These are phyloP conservation scores for Xylaria telfairii DNA, from an alignment of 495 filamentous ascomycete species.

Conservation along the genomic window DNA sequence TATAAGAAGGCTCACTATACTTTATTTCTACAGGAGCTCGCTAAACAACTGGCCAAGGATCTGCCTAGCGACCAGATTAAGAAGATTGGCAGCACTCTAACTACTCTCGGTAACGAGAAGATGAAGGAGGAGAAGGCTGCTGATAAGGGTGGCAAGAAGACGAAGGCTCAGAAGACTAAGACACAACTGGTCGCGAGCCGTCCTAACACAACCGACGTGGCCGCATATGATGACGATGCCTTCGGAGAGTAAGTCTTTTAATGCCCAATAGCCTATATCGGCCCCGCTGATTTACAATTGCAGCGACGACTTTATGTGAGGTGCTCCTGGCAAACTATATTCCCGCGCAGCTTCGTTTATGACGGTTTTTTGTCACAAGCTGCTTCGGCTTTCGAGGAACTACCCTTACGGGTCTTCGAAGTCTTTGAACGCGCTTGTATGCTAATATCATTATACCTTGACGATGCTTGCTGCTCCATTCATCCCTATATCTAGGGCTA, in stretches of 20 bases:
- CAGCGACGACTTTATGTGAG: constrained; percentile 62
- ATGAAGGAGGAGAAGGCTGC: constrained; percentile 97
- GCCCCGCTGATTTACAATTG: constrained; percentile 30
- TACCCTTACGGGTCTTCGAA: constrained; percentile 17
- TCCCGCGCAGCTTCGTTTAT: constrained; percentile 16
- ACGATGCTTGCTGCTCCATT: constrained; percentile 14
- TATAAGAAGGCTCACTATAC: constrained; percentile 89
- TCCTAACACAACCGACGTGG: constrained; percentile 72
- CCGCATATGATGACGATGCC: constrained; percentile 73
- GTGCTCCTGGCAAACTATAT: constrained; percentile 12
- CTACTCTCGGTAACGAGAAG: constrained; percentile 92
- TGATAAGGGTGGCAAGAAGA: constrained; percentile 96
- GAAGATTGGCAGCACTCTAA: constrained; percentile 86
- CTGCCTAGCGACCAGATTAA: constrained; percentile 90
- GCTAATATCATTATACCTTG: constrained; percentile 16
- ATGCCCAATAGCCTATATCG: not conserved
- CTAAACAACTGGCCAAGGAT: constrained; percentile 86
- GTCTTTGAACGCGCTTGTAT: constrained; percentile 19
- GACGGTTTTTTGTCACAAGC: constrained; percentile 10
- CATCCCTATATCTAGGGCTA: not conserved
- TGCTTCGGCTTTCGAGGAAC: constrained; percentile 10
- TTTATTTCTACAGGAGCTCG: constrained; percentile 88
- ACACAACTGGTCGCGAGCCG: constrained; percentile 73
- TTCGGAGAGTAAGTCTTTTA: constrained; percentile 75
- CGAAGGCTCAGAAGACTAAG: constrained; percentile 94